Base-by-base conservation (phyloP, 345 rosid species). In the Nasturtium officinale region DNA sequence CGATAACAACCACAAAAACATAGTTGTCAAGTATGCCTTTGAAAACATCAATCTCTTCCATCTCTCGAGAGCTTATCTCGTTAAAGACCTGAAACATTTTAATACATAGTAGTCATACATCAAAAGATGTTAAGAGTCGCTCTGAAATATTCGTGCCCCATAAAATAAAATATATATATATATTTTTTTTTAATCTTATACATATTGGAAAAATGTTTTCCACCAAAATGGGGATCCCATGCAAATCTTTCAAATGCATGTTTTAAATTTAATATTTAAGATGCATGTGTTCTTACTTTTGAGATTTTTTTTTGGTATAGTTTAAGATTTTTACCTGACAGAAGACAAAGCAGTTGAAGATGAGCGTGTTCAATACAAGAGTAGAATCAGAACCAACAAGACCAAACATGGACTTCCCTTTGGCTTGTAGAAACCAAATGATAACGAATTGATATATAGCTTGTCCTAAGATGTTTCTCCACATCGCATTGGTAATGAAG, bases 391-490 rank as follows among this genome's bases (percentile, higher is more conserved):
- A 84, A 69, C 90, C 87, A 0, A 75, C 69, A 8, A 87, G 86
- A 25, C 79, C 75, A 58, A 90, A 87, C 48, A 90, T 46, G 5
- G 80, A 65, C 53, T 81, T 86, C 25, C 92, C 96, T 69, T 75
- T 82, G 0, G 83, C 85, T 46, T 90, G 89, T 43, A 90, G 87
- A 71, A 79, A 65, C 87, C 89, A 84, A 47, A 92, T 81, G 37
- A 89, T 82, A n/a, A 81, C 29, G 53, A 92, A 82, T 69, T 92
- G 98, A 59, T 89, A 93, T 8, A 89, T 17, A 33, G 98, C 75
- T 61, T 93, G 97, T 62, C 98, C 98, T 48, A 93, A 59, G 45
- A 93, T 90, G 81, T 93, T 93, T 68, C 98, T 89, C 98, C 98
- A 90, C 98, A 90, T 93, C 6, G 87, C 90, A 50, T 87, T 93